Evolutionary conservation across 768 basidiomycete species (phyloP).

Genomic region (Tulasnella sp.): DNA sequence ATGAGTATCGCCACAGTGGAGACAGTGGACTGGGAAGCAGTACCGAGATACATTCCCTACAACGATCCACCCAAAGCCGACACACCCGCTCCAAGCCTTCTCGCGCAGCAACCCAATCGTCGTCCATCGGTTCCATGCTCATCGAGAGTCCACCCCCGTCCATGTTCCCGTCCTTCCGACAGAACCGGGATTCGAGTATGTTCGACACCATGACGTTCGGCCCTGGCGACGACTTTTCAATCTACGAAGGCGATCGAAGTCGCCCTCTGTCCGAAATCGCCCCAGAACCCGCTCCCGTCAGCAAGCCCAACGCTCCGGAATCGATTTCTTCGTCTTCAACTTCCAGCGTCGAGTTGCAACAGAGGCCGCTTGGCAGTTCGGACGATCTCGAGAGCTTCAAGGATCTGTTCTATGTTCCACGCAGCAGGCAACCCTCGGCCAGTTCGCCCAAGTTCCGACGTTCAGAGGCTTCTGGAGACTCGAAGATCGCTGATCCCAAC

Average conservation of each 20-base stretch:
- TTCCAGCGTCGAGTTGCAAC: background rate
- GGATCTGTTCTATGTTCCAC: slow-evolving; percentile 21
- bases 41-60: background rate
- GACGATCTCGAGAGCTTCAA: slow-evolving; percentile 22
- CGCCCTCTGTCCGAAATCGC: background rate
- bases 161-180: slow-evolving; percentile 19
- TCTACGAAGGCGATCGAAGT: background rate
- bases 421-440: slow-evolving; percentile 13
- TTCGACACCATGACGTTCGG: slow-evolving; percentile 18
- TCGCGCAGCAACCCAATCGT: slow-evolving; percentile 6
- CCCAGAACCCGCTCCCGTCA: background rate
- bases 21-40: slow-evolving; percentile 14
- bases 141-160: slow-evolving; percentile 17
- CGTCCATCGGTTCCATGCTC: slow-evolving; percentile 7
- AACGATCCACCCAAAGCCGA: background rate
- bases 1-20: slow-evolving; percentile 5
- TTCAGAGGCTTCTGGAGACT: background rate
- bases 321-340: background rate
- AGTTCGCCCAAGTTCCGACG: slow-evolving; percentile 5
- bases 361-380: slow-evolving; percentile 9
- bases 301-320: background rate
- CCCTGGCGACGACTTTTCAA: background rate
- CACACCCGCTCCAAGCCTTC: background rate
- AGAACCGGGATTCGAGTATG: background rate
- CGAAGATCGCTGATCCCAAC: background rate